phyloP scores from a whole-genome alignment of 2,329 filamentous ascomycete species.

The Paecilomyces fulvus region DNA sequence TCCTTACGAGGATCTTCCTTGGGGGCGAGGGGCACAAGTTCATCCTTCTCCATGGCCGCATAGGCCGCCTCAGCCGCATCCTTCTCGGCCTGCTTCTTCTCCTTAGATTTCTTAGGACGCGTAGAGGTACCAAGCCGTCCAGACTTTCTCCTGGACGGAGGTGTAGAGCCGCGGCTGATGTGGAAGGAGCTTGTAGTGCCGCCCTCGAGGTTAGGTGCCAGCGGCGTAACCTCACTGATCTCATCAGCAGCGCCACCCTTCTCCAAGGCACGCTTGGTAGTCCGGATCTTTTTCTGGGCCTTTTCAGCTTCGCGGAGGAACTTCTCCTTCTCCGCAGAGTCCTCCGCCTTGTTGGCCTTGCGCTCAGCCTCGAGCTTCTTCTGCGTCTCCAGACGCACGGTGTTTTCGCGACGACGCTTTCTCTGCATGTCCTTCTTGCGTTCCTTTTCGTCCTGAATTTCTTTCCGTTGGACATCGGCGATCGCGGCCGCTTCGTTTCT shows the following conservation, averaged over 20 bases:
- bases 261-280: constrained; percentile 78
- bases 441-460: constrained; percentile 91
- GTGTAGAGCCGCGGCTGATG: constrained; percentile 47
- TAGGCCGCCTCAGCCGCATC: constrained; percentile 80
- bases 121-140: constrained; percentile 45
- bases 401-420: constrained; percentile 90
- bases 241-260: constrained; percentile 69
- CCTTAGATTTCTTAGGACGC: constrained; percentile 79
- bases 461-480: constrained; percentile 78
- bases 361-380: constrained; percentile 74
- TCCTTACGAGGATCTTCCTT: constrained; percentile 46
- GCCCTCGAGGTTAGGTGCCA: constrained; percentile 75
- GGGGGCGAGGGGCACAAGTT: constrained; percentile 43
- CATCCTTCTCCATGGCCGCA: constrained; percentile 51
- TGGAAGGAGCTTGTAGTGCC: constrained; percentile 81
- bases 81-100: constrained; percentile 61
- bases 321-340: constrained; percentile 73
- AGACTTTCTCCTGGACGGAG: constrained; percentile 44
- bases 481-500: constrained; percentile 73
- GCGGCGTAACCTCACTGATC: constrained; percentile 59
- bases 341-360: constrained; percentile 67
- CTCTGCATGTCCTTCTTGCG: constrained; percentile 99
- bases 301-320: constrained; percentile 79
- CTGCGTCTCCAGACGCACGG: constrained; percentile 76
- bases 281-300: constrained; percentile 84